Base-by-base conservation (phyloP, 805 yeast genomes). In the Metschnikowia noctiluminum region DNA sequence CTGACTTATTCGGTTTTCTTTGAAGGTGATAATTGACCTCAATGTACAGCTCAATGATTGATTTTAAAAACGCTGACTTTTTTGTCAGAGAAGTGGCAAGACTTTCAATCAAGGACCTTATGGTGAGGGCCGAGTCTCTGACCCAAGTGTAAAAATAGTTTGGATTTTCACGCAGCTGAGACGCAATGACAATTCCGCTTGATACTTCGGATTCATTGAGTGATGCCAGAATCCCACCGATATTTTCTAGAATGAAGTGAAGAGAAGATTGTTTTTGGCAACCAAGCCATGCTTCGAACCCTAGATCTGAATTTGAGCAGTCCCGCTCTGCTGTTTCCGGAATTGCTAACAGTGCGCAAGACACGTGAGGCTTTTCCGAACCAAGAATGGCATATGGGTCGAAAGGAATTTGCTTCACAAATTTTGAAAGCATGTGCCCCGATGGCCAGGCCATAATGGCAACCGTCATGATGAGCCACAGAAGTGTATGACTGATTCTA, bases 91-190 rank as follows among this genome's bases (percentile, higher is more conserved):
- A 46, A 49, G 84, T 87, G 30, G 72, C 72, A 51, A 83, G 69
- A 54, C 73, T 71, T 46, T 80, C 77, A 6, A 86, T 72, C 42
- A 92, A 68, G 0, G 95, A 74, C 48, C 79, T 79, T 38, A 85
- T 75, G 0, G 96, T 83, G 44, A 92, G 78, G 0, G 97, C 97
- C 31, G 90, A 82, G 64, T 92, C 98, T 62, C 98, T 77, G 5
- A 81, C 77, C 98, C 98, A 92, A 62, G 87, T 96, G 60, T 78
- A 92, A 60, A 81, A 90, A 66, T 92, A 92, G 66, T 92, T 78
- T 0, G 98, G 98, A 26, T 73, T 54, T 0, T 45, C 6, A 45
- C 65, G 78, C 1, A 96, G 89, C 7, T 96, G 96, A 7, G 94
- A 82, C 1, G 98, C 98, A 55, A 91, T 76, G 6, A 89, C 85